Base-by-base conservation (phyloP, 345 rosid species). In the Salix purpurea region DNA sequence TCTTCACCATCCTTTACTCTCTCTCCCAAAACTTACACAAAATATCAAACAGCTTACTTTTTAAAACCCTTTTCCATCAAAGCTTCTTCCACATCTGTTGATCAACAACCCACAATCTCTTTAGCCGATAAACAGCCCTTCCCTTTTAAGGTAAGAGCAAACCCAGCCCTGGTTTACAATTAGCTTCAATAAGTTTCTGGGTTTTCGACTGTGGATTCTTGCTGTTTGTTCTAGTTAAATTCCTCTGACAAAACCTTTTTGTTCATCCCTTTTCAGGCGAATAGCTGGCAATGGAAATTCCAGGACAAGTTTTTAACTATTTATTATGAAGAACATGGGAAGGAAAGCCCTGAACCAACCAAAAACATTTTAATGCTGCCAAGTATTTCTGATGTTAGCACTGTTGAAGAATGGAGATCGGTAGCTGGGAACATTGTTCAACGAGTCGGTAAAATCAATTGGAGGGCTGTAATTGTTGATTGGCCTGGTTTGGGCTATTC, bases 401-500 rank as follows among this genome's bases (percentile, higher is more conserved):
- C 97, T 4, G 97, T 90, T 42, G 96, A 90, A 84, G 97, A 95
- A 76, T 95, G 97, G 99, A 92, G 97, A 88, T 84, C 84, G 44
- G 99, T 91, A 36, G 99, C 99, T 67, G 79, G 73, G 76, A 86
- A 89, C 85, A 89, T 95, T 60, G 92, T 90, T 69, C 85, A 86
- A 74, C 88, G 86, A 70, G 85, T 21, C 52, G 84, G 89, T 34
- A 78, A 79, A 67, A 67, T 83, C 74, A 90, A 88, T 69, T 92
- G 91, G 95, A 90, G 90, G 37, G 92, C 97, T 28, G 90, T 90
- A 16, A 88, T 94, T 80, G 90, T 92, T 70, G 98, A 94, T 79
- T 94, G 98, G 98, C 98, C 97, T 26, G 98, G 97, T 75, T 87
- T 94, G 86, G 97, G 97, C 70, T 92, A 82, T 80, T 92, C 98